Base-by-base conservation (phyloP, 2,329 filamentous ascomycete genomes). In the Cladophialophora carrionii region DNA sequence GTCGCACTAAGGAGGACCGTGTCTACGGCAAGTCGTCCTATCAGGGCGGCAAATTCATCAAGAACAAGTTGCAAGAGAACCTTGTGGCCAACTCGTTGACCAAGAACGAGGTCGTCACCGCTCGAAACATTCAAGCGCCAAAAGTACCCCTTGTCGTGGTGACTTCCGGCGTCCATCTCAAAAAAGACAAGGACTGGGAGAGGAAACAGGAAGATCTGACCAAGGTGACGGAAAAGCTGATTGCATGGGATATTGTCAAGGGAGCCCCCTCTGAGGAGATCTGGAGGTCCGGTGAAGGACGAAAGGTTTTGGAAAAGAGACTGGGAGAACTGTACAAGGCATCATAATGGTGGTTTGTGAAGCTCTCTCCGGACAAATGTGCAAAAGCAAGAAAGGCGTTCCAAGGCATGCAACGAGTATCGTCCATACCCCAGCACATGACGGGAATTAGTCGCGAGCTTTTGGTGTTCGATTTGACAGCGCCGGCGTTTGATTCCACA, bases 1-100 rank as follows among this genome's bases (percentile, higher is more conserved):
- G 92, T 43, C 89, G 92, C 48, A 89, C 84, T 1, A 87, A 90
- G 43, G 87, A 90, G 74, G 94, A 98, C 76, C 89, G 95, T 9
- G 87, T 96, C 10, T 96, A 90, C 77, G 95, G 95, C 12, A 84
- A 87, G 52, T 87, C 88, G 4, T 87, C 92, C 0, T 89, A 92
- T 74, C 91, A 96, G 77, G 84, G 83, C 26, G 91, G 90, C 67
- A 96, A 93, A 76, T 89, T 86, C 75, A 89, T 97, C 76, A 96
- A 96, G 76, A 90, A 92, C 4, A 91, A 93, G 78, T 82, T 99
- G 62, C 95, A 99, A 78, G 95, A 99, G 80, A 94, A 89, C 70
- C 83, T 98, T 0, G 92, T 97, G 34, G 93, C 93, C 0, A 85
- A 88, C 70, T 91, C 90, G 0, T 86, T 98, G 71, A 92, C 92